Evolutionary conservation across 176 grass and related monocot species (phyloP), one percentile per base, ranked within the genome.

Genomic region (Panicum miliaceum): DNA sequence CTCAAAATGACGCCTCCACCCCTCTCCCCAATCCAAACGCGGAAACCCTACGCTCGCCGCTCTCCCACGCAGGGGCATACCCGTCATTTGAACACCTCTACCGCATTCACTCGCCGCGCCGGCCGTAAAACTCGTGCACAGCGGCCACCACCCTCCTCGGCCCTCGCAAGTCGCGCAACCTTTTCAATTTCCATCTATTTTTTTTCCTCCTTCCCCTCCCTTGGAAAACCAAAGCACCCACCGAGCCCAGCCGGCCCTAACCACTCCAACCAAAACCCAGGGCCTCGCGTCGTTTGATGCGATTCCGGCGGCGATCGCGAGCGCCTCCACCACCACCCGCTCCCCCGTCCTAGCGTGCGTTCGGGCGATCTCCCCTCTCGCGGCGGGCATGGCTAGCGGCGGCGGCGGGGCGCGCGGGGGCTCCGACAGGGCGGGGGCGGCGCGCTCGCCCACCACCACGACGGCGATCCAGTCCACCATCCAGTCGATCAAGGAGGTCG

Each of bases 401-500:
- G 69, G 81, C 40, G 7, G 45, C 78, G 89, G 58, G 50, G 57
- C 57, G 5, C 81, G 86, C 11, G 58, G 15, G 46, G 27, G 71
- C 7, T 48, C 43, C 0, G 41, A 51, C 73, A 22, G 19, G 72
- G 27, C 45, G 68, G 41, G 5, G 51, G 73, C 61, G 84, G 45
- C 37, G 57, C 75, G 81, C 66, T 26, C 80, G 73, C 52, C 71
- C 71, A 73, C 71, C 71, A 73, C 71, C 46, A 73, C 76, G 16
- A 61, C 76, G 23, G 73, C 84, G 61, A 87, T 93, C 73, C 84
- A 83, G 51, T 85, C 69, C 60, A 88, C 94, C 46, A 89, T 96
- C 76, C 84, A 93, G 80, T 96, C 86, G 41, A 96, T 96, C 91
- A 98, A 93, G 89, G 92, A 98, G 77, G 88, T 93, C 79, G 91